These are phyloP conservation scores for Pythium scleroteichum DNA, from an alignment of 352 stramenopile species.

Conservation along the genomic window DNA sequence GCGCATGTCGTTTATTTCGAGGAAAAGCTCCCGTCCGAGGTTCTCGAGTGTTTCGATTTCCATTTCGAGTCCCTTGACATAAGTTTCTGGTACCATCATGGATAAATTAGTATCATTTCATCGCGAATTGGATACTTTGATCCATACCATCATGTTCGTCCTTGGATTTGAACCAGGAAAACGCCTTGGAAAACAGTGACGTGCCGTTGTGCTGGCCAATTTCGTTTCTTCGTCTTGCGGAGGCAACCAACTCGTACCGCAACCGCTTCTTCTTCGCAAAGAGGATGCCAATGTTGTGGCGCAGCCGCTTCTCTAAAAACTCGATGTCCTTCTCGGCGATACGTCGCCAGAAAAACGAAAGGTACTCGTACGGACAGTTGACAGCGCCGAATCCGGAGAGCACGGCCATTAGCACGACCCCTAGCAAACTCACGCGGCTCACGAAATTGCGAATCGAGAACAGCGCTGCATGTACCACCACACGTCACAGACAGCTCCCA, in stretches of 20 bases:
- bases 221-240: conserved; percentile 29
- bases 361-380: conserved; percentile 85
- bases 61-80: conserved; percentile 58
- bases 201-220: conserved; percentile 14
- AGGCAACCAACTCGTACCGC: conserved; percentile 46
- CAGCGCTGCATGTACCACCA: conserved; percentile 32
- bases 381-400: conserved; percentile 83
- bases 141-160: conserved; percentile 28
- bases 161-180: conserved; percentile 33
- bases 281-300: conserved; percentile 81
- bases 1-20: conserved; percentile 83
- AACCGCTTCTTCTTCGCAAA: conserved; percentile 84
- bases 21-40: conserved; percentile 74
- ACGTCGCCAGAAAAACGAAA: conserved; percentile 79
- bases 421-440: conserved; percentile 77
- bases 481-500: too few relatives aligned
- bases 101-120: too few relatives aligned
- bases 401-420: conserved; percentile 81
- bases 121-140: neutral
- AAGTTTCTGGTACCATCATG: conserved; percentile 55
- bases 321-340: conserved; percentile 82
- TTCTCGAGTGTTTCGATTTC: conserved; percentile 82
- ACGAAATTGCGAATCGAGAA: conserved; percentile 84
- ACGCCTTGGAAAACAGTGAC: conserved; percentile 38
- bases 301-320: conserved; percentile 76